These are phyloP conservation scores for Carex littledalei DNA, from an alignment of 176 grass and related monocot genomes.

Conservation along the genomic window DNA sequence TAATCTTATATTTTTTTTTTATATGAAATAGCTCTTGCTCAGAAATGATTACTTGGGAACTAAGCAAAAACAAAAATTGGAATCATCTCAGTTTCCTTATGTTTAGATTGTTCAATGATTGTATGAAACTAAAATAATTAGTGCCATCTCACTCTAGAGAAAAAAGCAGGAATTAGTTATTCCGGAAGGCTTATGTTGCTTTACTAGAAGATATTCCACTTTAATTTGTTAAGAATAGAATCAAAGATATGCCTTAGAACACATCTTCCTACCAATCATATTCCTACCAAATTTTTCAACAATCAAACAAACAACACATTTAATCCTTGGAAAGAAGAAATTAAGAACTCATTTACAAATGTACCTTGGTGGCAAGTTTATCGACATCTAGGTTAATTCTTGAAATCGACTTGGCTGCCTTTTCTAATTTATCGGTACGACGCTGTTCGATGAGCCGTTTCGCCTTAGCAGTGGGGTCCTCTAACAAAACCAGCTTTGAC, in stretches of 20 bases:
- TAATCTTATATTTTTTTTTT: neutral
- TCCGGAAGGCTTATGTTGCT: neutral
- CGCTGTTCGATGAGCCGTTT: constrained; percentile 72
- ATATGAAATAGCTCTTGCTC: neutral
- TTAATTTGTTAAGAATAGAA: neutral
- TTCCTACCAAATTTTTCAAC: constrained; percentile 2
- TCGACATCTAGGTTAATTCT: constrained; percentile 66
- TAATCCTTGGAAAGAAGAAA: neutral
- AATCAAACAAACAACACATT: neutral
- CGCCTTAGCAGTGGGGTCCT: constrained; percentile 71
- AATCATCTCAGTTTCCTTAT: neutral
- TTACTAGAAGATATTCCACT: neutral
- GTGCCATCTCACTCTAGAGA: neutral
- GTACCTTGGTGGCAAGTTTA: constrained; percentile 73
- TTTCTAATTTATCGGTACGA: constrained; percentile 54
- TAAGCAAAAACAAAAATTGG: constrained; percentile 11
- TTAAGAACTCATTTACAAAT: neutral
- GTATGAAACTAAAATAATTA: neutral
- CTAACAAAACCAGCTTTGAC: constrained; percentile 69
- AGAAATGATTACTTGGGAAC: neutral
- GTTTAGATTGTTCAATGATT: neutral
- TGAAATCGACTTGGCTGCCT: constrained; percentile 60
- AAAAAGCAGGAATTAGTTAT: neutral
- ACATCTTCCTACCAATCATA: constrained; percentile 10
- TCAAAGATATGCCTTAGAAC: neutral